Evolutionary conservation across 495 filamentous ascomycete species (phyloP).

Genomic region (Lophium mytilinum): DNA sequence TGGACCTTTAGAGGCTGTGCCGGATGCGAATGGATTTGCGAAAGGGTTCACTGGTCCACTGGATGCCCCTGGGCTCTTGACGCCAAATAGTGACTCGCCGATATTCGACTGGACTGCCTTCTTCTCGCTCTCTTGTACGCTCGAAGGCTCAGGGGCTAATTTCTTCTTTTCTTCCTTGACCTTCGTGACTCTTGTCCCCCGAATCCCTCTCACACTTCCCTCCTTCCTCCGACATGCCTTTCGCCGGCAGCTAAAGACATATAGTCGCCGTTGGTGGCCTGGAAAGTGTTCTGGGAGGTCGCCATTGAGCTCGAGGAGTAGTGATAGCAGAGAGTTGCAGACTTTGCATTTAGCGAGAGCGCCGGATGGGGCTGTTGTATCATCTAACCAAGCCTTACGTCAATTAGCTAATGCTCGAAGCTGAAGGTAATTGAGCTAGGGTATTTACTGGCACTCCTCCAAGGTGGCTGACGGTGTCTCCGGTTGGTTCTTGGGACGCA

Average conservation of each 20-base stretch:
- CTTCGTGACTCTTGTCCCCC: slow-evolving; percentile 50
- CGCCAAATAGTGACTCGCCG: slow-evolving; percentile 31
- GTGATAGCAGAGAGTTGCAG: slow-evolving; percentile 74
- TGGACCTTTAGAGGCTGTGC: slow-evolving; percentile 11
- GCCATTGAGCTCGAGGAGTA: slow-evolving; percentile 85
- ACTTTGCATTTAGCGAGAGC: slow-evolving; percentile 77
- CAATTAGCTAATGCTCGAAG: neutral
- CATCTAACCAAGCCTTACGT: slow-evolving; percentile 70
- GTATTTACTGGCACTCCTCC: slow-evolving; percentile 74
- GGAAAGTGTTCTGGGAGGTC: slow-evolving; percentile 81
- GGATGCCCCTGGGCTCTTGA: slow-evolving; percentile 5
- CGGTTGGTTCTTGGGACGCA: slow-evolving; percentile 69
- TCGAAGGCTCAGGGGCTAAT: neutral
- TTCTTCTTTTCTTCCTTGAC: slow-evolving; percentile 13
- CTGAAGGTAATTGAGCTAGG: neutral
- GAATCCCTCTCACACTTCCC: slow-evolving; percentile 65
- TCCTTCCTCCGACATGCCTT: slow-evolving; percentile 77
- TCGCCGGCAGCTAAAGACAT: slow-evolving; percentile 69
- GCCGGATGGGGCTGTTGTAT: slow-evolving; percentile 60
- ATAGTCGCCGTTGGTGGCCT: slow-evolving; percentile 75
- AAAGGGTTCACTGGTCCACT: slow-evolving; percentile 41
- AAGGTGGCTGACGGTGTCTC: slow-evolving; percentile 81
- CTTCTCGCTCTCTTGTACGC: slow-evolving; percentile 18
- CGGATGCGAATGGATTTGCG: slow-evolving; percentile 16
- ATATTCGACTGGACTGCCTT: slow-evolving; percentile 18